A percentile compares a stretch with the other conserved stretches of the same genome.
These are phyloP conservation scores for Suillus ampliporus DNA, from an alignment of 768 basidiomycete species.

Conservation along the genomic window DNA sequence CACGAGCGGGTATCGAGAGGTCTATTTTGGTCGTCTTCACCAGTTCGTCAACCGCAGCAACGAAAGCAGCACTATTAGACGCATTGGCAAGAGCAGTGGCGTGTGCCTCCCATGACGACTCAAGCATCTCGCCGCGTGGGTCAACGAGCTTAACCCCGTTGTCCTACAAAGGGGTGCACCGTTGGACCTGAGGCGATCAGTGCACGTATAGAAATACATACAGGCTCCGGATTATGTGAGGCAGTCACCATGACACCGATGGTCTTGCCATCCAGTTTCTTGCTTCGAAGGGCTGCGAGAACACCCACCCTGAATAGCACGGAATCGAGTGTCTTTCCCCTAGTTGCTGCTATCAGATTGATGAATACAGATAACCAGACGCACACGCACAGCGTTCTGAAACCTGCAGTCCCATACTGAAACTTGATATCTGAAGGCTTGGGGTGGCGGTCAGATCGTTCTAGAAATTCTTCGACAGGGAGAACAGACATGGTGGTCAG, in stretches of 20 bases:
- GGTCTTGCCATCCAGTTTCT: slow-evolving; percentile 85
- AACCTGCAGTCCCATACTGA: slow-evolving; percentile 94
- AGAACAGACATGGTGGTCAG: slow-evolving; percentile 40
- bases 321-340: slow-evolving; percentile 76
- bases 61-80: slow-evolving; percentile 71
- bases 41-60: slow-evolving; percentile 65
- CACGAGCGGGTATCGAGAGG: slow-evolving; percentile 73
- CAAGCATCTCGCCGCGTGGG: slow-evolving; percentile 96
- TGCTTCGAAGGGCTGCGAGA: slow-evolving; percentile 89
- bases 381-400: slow-evolving; percentile 80
- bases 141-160: slow-evolving; percentile 99
- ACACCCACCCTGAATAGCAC: slow-evolving; percentile 95
- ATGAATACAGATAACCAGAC: slow-evolving; percentile 13
- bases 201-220: slow-evolving; percentile 41
- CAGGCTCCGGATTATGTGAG: slow-evolving; percentile 98
- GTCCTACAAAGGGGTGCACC: slow-evolving; percentile 59
- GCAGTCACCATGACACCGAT: slow-evolving; percentile 99
- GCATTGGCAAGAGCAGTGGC: slow-evolving; percentile 91
- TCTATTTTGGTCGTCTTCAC: slow-evolving; percentile 75
- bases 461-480: slow-evolving; percentile 50
- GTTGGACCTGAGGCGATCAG: slow-evolving; percentile 5
- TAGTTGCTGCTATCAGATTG: slow-evolving; percentile 35
- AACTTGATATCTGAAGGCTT: slow-evolving; percentile 74
- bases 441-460: slow-evolving; percentile 64
- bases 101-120: slow-evolving; percentile 88